These are phyloP conservation scores for rapeseed (Brassica napus) DNA, from an alignment of 345 rosid species.

Conservation along the genomic window DNA sequence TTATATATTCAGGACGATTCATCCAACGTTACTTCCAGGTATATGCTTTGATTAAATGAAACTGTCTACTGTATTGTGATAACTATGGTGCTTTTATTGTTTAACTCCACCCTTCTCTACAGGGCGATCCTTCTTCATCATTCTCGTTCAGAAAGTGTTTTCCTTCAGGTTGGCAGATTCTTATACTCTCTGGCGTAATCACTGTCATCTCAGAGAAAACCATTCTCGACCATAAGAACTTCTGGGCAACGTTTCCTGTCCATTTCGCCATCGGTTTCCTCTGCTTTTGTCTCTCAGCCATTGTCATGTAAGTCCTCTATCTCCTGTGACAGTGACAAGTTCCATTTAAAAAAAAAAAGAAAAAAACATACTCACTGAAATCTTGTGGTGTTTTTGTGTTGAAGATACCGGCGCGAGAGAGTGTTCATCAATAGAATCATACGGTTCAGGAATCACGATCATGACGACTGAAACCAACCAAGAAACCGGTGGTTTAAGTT, in stretches of 20 bases:
- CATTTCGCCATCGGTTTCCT: conserved; percentile 53
- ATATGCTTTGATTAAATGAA: conserved; percentile 22
- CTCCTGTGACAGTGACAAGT: not conserved
- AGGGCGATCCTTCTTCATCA: conserved; percentile 53
- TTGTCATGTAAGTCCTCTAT: conserved; percentile 56
- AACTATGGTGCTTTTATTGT: conserved; percentile 3
- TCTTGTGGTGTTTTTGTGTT: not conserved
- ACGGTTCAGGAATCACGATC: conserved; percentile 60
- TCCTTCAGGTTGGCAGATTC: conserved; percentile 73
- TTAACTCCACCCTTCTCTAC: conserved; percentile 14
- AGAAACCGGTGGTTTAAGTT: conserved; percentile 11
- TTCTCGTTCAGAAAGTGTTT: conserved; percentile 66
- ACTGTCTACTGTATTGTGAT: conserved; percentile 15
- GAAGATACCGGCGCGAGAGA: conserved; percentile 69
- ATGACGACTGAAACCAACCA: conserved; percentile 43
- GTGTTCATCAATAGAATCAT: conserved; percentile 63
- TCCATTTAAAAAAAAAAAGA: not conserved
- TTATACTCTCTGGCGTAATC: conserved; percentile 55
- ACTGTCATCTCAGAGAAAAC: conserved; percentile 62
- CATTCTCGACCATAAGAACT: conserved; percentile 54
- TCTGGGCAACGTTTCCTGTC: conserved; percentile 54
- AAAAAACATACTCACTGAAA: not conserved
- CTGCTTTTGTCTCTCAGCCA: conserved; percentile 53
- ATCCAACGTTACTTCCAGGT: conserved; percentile 83
- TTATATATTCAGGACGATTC: conserved; percentile 65